These are phyloP conservation scores for Peribolospora kevripleyi DNA, from an alignment of 768 basidiomycete genomes.

Conservation along the genomic window DNA sequence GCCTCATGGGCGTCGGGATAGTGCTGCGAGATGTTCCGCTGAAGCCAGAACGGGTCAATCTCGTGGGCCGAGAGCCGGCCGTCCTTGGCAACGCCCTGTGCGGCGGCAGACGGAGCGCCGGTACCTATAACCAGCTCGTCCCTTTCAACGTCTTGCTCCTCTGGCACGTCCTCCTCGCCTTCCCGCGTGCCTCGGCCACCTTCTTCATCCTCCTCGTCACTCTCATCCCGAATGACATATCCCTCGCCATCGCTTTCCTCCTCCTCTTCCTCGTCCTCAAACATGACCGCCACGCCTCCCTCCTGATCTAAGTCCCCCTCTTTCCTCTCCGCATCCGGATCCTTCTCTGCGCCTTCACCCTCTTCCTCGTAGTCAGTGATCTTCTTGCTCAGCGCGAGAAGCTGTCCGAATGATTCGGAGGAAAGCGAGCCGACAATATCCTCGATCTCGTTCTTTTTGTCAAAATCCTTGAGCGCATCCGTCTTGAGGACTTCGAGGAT, in stretches of 20 bases:
- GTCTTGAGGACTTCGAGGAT: conserved; percentile 71
- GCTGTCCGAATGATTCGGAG: conserved; percentile 53
- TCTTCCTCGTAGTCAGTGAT: conserved; percentile 92
- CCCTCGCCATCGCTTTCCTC: conserved; percentile 40
- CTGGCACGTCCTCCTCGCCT: conserved; percentile 13
- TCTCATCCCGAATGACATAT: conserved; percentile 59
- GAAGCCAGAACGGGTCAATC: conserved; percentile 96
- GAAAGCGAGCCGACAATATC: conserved; percentile 39
- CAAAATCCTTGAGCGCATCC: conserved; percentile 60
- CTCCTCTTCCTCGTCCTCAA: conserved; percentile 90
- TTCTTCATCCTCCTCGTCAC: conserved; percentile 29
- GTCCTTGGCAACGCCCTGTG: conserved; percentile 21
- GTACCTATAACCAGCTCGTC: conserved; percentile 62
- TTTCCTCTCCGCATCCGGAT: conserved; percentile 55
- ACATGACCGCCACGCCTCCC: conserved; percentile 89
- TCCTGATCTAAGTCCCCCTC: conserved; percentile 86
- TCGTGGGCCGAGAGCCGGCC: conserved; percentile 68
- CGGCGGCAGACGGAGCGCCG: conserved; percentile 22
- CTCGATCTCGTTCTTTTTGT: conserved; percentile 87
- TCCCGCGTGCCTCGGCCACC: conserved; percentile 8
- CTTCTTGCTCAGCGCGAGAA: conserved; percentile 70
- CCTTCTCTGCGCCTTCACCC: conserved; percentile 27
- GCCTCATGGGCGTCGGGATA: conserved; percentile 89
- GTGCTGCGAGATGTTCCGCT: conserved; percentile 68
- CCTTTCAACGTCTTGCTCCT: conserved; percentile 29